phyloP scores from a whole-genome alignment of 2,329 filamentous ascomycete genomes.

The Aulographum hederae region DNA sequence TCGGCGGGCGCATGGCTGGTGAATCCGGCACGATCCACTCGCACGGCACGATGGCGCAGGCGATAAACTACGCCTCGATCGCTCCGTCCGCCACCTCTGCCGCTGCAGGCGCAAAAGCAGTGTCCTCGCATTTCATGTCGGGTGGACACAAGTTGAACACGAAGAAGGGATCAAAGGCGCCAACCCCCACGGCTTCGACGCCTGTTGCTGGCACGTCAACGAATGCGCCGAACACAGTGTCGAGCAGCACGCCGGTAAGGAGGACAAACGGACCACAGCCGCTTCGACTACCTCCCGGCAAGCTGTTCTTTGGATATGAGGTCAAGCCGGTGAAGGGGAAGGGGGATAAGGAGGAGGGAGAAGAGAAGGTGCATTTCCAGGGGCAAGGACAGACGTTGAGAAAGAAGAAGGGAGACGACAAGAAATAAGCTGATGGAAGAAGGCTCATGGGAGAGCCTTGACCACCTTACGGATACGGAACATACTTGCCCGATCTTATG shows the following conservation, averaged over 20 bases:
- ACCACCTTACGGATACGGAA: no score
- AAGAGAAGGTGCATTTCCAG: constrained; percentile 48
- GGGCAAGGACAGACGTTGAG: constrained; percentile 70
- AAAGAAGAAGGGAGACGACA: constrained; percentile 50
- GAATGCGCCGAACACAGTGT: constrained; percentile 5
- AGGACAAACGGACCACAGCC: constrained; percentile 66
- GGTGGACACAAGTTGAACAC: constrained; percentile 66
- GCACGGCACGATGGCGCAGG: constrained; percentile 87
- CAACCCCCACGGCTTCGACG: constrained; percentile 39
- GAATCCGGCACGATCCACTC: constrained; percentile 58
- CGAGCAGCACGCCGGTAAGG: no score
- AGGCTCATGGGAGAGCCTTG: no score
- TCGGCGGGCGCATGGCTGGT: constrained; percentile 37
- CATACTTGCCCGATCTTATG: no score
- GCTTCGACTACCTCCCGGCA: constrained; percentile 66
- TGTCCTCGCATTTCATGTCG: constrained; percentile 60
- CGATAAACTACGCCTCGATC: constrained; percentile 92
- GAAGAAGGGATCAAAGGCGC: constrained; percentile 63
- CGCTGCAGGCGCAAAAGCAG: constrained; percentile 40
- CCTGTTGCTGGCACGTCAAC: constrained; percentile 42
- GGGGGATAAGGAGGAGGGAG: constrained; percentile 43
- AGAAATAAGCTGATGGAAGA: no score
- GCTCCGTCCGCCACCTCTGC: constrained; percentile 56
- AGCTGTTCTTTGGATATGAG: constrained; percentile 93
- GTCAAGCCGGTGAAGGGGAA: constrained; percentile 74